phyloP scores from a whole-genome alignment of 345 rosid species.

The Populus alba region DNA sequence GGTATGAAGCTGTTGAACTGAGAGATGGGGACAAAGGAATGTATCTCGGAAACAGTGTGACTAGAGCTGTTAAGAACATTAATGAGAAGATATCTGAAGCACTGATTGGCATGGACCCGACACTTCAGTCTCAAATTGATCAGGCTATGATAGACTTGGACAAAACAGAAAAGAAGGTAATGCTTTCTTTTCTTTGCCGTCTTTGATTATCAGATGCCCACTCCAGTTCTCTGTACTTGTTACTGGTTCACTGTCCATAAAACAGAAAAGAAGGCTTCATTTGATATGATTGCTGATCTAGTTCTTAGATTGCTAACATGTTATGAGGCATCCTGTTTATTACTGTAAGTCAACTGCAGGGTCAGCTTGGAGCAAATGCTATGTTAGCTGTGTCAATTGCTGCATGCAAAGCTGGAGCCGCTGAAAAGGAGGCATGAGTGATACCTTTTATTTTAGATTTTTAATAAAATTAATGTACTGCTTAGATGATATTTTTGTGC shows the following conservation, averaged over 20 bases:
- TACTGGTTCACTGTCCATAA: not conserved
- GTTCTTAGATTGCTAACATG: not conserved
- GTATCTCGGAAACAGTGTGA: conserved; percentile 88
- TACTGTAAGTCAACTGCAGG: conserved; percentile 37
- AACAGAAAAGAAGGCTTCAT: not conserved
- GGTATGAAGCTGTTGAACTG: conserved; percentile 93
- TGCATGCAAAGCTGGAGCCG: conserved; percentile 99
- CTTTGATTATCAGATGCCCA: not conserved
- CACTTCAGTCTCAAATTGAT: conserved; percentile 82
- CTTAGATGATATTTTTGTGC: not conserved
- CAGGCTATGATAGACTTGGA: conserved; percentile 98
- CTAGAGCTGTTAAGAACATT: conserved; percentile 84
- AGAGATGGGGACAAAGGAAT: conserved; percentile 93
- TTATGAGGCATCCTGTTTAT: not conserved
- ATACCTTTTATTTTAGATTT: not conserved
- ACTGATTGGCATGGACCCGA: conserved; percentile 93
- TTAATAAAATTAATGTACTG: not conserved
- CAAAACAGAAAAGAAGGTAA: conserved; percentile 91
- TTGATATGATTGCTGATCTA: not conserved
- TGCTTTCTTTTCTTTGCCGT: not conserved
- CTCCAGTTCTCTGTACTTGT: not conserved
- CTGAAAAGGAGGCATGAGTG: conserved; percentile 73
- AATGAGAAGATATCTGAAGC: conserved; percentile 86
- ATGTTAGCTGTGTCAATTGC: conserved; percentile 92
- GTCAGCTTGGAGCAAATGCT: conserved; percentile 93